A percentile compares a stretch with the other conserved stretches of the same genome.
Evolutionary conservation across 768 basidiomycete genomes (phyloP).

Genomic region (Mrakia hoshinonis): DNA sequence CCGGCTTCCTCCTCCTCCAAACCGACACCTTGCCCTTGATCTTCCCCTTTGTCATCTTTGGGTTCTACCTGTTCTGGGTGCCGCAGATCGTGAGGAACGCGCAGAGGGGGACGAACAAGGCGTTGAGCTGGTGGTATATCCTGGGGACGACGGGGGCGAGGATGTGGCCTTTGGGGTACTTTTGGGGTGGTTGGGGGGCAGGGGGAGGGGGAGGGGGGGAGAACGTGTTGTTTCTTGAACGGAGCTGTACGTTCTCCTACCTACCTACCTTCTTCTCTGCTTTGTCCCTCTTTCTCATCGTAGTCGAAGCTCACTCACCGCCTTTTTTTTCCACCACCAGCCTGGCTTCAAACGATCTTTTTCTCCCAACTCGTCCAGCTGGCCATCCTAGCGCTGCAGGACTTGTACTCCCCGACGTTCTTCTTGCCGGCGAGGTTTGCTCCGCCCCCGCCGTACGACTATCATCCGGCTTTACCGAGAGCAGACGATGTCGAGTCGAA

Average conservation of each 20-base stretch:
- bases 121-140: constrained; percentile 24
- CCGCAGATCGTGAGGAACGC: constrained; percentile 25
- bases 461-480: constrained; percentile 1
- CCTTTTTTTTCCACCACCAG: background rate
- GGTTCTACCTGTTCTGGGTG: constrained; percentile 17
- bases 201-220: no score
- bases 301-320: background rate
- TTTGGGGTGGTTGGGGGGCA: constrained; percentile 8
- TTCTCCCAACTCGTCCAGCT: background rate
- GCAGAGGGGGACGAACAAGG: background rate
- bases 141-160: constrained; percentile 5
- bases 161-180: constrained; percentile 7
- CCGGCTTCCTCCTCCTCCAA: constrained; percentile 14
- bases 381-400: constrained; percentile 5
- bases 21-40: constrained; percentile 15
- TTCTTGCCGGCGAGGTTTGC: constrained; percentile 19
- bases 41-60: constrained; percentile 24
- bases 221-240: constrained; percentile 25
- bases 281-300: background rate
- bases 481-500: constrained; percentile 11
- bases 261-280: background rate
- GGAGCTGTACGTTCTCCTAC: constrained; percentile 13
- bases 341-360: constrained; percentile 5
- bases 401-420: constrained; percentile 8
- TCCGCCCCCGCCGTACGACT: constrained; percentile 27